Base-by-base conservation (phyloP, 805 yeast species). In the Danielia reshetovae region DNA sequence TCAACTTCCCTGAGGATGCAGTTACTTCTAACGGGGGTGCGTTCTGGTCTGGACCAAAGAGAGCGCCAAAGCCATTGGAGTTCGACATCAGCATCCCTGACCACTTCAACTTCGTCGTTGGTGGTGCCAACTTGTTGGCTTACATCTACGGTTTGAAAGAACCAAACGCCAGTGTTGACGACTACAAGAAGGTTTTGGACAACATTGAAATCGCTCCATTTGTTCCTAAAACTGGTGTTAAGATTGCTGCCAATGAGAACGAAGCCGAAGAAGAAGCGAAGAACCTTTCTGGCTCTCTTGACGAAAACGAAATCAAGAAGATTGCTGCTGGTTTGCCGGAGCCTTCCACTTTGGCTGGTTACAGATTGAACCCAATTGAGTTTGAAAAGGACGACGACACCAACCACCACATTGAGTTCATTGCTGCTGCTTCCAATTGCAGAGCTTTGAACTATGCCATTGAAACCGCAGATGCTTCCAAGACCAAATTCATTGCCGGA, bases 381-480 rank as follows among this genome's bases (percentile, higher is more conserved):
- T 93, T 93, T 59, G 99, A 93, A 66, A 93, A 93, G 65, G 99
- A 93, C 65, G 98, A 93, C 60, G 99, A 93, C 59, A 62, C 93
- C 7, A 93, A 93, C 59, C 95, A 87, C 57, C 99, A 93, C 62
- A 90, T 93, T 51, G 96, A 90, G 58, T 93, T 93, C 61, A 93
- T 93, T 49, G 71, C 90, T 12, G 95, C 97, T 14, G 95, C 97
- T 15, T 90, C 97, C 3, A 93, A 93, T 60, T 79, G 95, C 62
- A 81, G 99, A 60, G 99, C 99, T 18, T 70, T 79, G 63, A 90
- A 88, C 64, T 90, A 90, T 56, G 74, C 78, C 26, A 88, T 90
- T 48, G 95, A 87, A 54, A 68, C 87, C 9, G 97, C 90, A 24
- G 97, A 90, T 55, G 77, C 80, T 43, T 79, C 81, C 33, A 86